Evolutionary conservation across 2,329 filamentous ascomycete species (phyloP).

Genomic region (Acephala macrosclerotiorum): DNA sequence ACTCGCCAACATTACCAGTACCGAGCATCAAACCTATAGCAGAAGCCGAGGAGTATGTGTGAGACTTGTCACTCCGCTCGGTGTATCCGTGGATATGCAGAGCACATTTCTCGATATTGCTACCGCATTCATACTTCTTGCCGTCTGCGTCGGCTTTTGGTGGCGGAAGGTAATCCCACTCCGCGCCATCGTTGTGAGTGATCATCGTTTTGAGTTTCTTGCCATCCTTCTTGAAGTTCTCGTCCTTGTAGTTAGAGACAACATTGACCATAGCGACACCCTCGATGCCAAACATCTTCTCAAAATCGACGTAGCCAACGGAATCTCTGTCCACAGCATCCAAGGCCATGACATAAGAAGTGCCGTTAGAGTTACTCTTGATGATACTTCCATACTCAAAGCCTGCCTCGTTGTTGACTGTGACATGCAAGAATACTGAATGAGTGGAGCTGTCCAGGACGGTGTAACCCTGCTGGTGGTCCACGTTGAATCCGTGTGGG

Average conservation of each 20-base stretch:
- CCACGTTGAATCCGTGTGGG: constrained; percentile 82
- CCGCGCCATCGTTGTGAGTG: constrained; percentile 93
- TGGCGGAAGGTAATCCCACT: constrained; percentile 82
- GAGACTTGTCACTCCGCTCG: constrained; percentile 80
- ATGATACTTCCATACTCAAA: constrained; percentile 85
- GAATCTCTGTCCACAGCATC: constrained; percentile 82
- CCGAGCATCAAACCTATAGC: constrained; percentile 92
- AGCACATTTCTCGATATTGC: constrained; percentile 73
- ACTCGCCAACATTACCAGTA: constrained; percentile 85
- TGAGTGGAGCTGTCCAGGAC: constrained; percentile 95
- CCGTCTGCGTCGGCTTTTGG: constrained; percentile 74
- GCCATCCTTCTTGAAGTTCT: constrained; percentile 59
- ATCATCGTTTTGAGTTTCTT: constrained; percentile 92
- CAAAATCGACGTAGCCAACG: constrained; percentile 87
- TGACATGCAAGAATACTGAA: constrained; percentile 92
- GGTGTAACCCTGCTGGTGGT: constrained; percentile 84
- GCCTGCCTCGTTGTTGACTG: constrained; percentile 70
- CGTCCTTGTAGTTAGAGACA: constrained; percentile 74
- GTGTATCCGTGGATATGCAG: constrained; percentile 97
- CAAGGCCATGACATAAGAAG: constrained; percentile 88
- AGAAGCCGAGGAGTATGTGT: constrained; percentile 87
- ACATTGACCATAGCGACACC: constrained; percentile 89
- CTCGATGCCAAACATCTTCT: constrained; percentile 92
- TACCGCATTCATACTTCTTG: constrained; percentile 74
- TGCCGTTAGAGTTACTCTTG: constrained; percentile 99